Conservation (phyloP, 768 basidiomycete species). For the Crepidotus variabilis region DNA sequence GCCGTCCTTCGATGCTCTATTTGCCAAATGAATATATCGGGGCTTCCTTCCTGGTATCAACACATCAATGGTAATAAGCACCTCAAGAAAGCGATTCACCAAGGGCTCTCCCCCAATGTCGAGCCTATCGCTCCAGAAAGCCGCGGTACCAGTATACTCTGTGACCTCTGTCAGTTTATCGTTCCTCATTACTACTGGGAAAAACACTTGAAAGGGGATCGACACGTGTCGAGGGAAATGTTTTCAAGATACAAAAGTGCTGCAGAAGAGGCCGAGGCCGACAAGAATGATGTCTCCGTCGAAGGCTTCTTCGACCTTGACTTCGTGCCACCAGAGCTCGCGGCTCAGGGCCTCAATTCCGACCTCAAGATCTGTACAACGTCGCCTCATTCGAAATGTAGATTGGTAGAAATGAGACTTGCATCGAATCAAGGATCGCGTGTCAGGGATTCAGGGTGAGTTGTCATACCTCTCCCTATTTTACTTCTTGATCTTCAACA, state of each 20-base stretch:
- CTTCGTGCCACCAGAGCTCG: slow-evolving; percentile 38
- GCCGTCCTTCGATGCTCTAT: slow-evolving; percentile 23
- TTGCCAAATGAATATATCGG: slow-evolving; percentile 23
- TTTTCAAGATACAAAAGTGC: slow-evolving; percentile 38
- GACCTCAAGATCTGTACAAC: slow-evolving; percentile 23
- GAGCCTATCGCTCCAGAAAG: slow-evolving; percentile 24
- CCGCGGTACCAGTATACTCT: slow-evolving; percentile 16
- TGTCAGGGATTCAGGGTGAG: slow-evolving; percentile 15
- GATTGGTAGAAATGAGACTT: slow-evolving; percentile 23
- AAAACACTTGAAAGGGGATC: slow-evolving; percentile 22
- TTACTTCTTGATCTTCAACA: too few species aligned
- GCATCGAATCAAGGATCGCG: slow-evolving; percentile 26
- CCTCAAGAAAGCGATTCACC: not conserved
- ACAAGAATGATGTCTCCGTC: slow-evolving; percentile 49
- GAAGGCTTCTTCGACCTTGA: slow-evolving; percentile 46
- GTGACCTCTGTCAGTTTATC: slow-evolving; percentile 24
- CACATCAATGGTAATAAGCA: slow-evolving; percentile 17
- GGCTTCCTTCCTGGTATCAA: too few species aligned
- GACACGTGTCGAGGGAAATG: slow-evolving; percentile 33
- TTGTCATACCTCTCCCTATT: not conserved
- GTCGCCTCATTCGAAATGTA: slow-evolving; percentile 23
- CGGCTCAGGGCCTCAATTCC: slow-evolving; percentile 17
- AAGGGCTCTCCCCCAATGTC: slow-evolving; percentile 14
- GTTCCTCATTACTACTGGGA: slow-evolving; percentile 26
- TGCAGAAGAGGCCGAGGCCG: slow-evolving; percentile 49